A percentile compares a stretch with the other conserved stretches of the same genome.
Evolutionary conservation across 164 flowering plant genomes (phyloP).

Genomic region (Chimonanthus praecox): DNA sequence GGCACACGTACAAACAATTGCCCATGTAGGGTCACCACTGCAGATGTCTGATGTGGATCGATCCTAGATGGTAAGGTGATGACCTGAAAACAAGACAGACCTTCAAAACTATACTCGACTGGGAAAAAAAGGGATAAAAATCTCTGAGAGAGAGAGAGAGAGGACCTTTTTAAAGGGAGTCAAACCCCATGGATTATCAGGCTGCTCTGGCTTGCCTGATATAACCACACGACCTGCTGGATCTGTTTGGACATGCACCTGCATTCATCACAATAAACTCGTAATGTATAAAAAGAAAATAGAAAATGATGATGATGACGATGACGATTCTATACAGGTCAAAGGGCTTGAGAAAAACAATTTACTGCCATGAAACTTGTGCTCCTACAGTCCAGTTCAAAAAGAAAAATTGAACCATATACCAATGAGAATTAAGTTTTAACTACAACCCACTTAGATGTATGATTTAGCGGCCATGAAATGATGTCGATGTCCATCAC

Average conservation of each 20-base stretch:
- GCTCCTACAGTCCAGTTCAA: too few relatives aligned
- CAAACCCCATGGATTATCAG: constrained; percentile 92
- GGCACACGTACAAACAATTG: constrained; percentile 94
- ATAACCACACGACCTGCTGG: constrained; percentile 90
- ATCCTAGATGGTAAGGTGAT: constrained; percentile 81
- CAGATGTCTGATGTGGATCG: constrained; percentile 94
- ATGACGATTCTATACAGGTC: too few relatives aligned
- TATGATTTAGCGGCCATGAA: too few relatives aligned
- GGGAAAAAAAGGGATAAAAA: too few relatives aligned
- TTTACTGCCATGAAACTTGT: too few relatives aligned
- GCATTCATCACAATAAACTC: background rate
- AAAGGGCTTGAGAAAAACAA: too few relatives aligned
- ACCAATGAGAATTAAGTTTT: too few relatives aligned
- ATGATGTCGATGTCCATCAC: too few relatives aligned
- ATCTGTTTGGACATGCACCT: constrained; percentile 96
- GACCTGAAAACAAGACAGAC: constrained; percentile 34
- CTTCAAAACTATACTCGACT: background rate
- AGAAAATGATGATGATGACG: too few relatives aligned
- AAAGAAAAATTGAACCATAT: too few relatives aligned
- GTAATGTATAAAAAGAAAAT: too few relatives aligned
- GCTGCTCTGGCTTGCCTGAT: constrained; percentile 79
- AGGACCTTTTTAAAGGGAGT: constrained; percentile 84
- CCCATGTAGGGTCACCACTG: constrained; percentile 92
- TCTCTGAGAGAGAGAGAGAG: background rate
- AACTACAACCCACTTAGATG: too few relatives aligned